Conservation (phyloP, 192 early-diverging fungal species). For the Nowakowskiella sp. region DNA sequence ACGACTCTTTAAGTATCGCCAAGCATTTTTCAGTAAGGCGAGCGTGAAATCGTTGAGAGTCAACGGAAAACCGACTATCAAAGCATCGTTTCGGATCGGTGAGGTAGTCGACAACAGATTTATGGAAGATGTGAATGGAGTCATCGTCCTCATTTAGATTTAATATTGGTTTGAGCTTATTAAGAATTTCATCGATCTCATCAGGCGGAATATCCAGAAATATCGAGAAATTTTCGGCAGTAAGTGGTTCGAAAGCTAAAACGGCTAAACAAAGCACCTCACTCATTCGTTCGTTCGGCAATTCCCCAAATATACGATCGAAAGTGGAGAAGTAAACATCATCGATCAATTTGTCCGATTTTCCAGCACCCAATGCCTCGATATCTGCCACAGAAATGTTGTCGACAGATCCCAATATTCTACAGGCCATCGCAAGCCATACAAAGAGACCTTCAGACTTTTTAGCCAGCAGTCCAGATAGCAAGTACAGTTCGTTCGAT, state of each 20-base stretch:
- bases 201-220: not conserved
- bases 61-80: too few relatives aligned
- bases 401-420: too few relatives aligned
- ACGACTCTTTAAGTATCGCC: not conserved
- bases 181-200: not conserved
- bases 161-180: not conserved
- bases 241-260: not conserved
- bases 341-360: too few relatives aligned
- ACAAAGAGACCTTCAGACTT: not conserved
- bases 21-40: too few relatives aligned
- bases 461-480: not conserved
- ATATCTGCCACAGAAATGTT: too few relatives aligned
- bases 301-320: too few relatives aligned
- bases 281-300: not conserved
- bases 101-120: not conserved
- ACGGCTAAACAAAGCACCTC: not conserved
- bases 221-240: not conserved
- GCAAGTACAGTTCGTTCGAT: not conserved
- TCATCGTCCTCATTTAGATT: not conserved
- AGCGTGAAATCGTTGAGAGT: too few relatives aligned
- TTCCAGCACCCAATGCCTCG: too few relatives aligned
- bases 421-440: not conserved
- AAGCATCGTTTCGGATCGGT: too few relatives aligned
- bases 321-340: too few relatives aligned
- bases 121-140: not conserved